Base-by-base conservation (phyloP, 2,329 filamentous ascomycete species). In the Rhynchosporium graminicola region DNA sequence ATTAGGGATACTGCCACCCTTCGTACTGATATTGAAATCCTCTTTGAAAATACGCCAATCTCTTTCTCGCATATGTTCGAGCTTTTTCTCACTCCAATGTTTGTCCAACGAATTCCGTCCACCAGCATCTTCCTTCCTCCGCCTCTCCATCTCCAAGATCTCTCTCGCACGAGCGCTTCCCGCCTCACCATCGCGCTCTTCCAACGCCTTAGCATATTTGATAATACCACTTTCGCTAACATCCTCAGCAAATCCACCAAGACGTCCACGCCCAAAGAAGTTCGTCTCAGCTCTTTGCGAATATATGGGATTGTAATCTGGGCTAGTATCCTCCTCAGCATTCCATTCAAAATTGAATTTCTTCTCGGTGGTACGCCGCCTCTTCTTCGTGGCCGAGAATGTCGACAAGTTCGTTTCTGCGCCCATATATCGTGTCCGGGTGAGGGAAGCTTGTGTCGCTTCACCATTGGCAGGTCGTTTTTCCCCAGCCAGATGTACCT, bases 321-420 rank as follows among this genome's bases (percentile, higher is more conserved):
- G 84, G 67, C 88, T 94, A 0, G 95, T 99, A 76, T 99, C 95
- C 74, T 99, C 95, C 65, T 96, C 91, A 0, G 87, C 84, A 70
- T 97, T 96, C 95, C 95, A 99, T 71, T 96, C 95, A 71, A 99
- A 99, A 72, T 97, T 99, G 80, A 99, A 99, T 75, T 99, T 98
- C 77, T 93, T 92, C 73, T 97, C 94, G 0, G 91, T 95, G 1
- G 92, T 96, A 65, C 94, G 84, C 79, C 91, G 90, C 61, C 94
- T 85, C 80, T 98, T 98, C 83, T 98, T 99, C 79, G 95, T 91
- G 0, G 93, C 93, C 0, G 92, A 96, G 73, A 98, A 97, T 43
- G 85, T 96, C 4, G 90, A 93, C 67, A 88, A 85, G 68, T 95
- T 96, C 58, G 90, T 86, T 67, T 97, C 91, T 0, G 91, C 89